Evolutionary conservation across 2,329 filamentous ascomycete genomes (phyloP).

Genomic region (Sporothrix euskadiensis): DNA sequence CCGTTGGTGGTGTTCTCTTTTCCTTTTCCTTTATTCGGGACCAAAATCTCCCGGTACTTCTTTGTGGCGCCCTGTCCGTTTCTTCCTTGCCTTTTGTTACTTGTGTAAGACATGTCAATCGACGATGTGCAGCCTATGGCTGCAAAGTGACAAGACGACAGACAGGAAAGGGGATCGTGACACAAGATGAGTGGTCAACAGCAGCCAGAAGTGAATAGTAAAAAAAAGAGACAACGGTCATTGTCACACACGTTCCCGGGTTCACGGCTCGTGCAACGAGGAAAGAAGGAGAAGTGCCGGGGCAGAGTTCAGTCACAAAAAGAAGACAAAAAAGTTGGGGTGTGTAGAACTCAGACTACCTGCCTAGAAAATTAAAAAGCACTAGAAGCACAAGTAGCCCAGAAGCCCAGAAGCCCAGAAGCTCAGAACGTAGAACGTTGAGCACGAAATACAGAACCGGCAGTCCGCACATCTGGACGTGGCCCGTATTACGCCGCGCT

Average conservation of each 20-base stretch:
- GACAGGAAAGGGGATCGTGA: not conserved
- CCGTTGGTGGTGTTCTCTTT: not conserved
- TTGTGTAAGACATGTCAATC: slow-evolving; percentile 6
- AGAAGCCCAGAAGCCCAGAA: too few relatives aligned
- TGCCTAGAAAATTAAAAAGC: not conserved
- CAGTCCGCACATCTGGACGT: not conserved
- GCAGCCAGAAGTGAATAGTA: not conserved
- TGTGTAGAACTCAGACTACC: too few relatives aligned
- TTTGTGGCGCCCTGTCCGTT: not conserved
- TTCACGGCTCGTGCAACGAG: slow-evolving; percentile 18
- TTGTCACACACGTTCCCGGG: slow-evolving; percentile 2
- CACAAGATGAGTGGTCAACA: not conserved
- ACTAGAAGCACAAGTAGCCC: too few relatives aligned
- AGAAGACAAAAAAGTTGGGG: not conserved
- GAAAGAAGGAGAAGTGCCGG: not conserved
- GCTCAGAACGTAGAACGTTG: not conserved
- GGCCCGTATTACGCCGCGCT: slow-evolving; percentile 11
- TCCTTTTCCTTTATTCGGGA: not conserved
- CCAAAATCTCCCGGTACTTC: not conserved
- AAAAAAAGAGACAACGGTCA: not conserved
- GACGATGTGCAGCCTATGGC: not conserved
- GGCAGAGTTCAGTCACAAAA: not conserved
- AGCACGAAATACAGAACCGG: not conserved
- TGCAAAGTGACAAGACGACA: slow-evolving; percentile 13
- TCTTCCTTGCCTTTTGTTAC: not conserved